phyloP scores from a whole-genome alignment of 495 filamentous ascomycete genomes.

The Daldinia childiae region DNA sequence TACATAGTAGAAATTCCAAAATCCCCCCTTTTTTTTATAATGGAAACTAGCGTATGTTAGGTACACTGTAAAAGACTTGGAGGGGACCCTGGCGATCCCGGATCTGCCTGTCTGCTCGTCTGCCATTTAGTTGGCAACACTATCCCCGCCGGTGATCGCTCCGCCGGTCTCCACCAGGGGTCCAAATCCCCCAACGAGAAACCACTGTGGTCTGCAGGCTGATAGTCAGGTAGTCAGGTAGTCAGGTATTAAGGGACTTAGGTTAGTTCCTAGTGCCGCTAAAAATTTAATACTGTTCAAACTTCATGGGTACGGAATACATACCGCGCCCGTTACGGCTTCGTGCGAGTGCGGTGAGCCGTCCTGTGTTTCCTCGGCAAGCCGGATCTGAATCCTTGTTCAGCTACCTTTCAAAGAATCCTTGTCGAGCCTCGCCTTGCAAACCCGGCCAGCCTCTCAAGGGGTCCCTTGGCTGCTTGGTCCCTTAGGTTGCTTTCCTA shows the following conservation, averaged over 20 bases:
- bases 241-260: too few relatives aligned
- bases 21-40: neutral
- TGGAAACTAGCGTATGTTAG: neutral
- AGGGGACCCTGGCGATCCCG: conserved; percentile 37
- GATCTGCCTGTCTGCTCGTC: conserved; percentile 31
- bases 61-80: conserved; percentile 14
- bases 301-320: neutral
- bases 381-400: conserved; percentile 38
- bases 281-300: conserved; percentile 23
- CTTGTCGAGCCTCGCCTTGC: conserved; percentile 32
- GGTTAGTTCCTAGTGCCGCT: conserved; percentile 17
- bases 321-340: conserved; percentile 5
- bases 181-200: conserved; percentile 25
- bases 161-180: conserved; percentile 26
- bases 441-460: conserved; percentile 12
- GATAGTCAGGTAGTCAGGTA: neutral
- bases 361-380: conserved; percentile 22
- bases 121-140: conserved; percentile 9
- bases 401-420: conserved; percentile 9
- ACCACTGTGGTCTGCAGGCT: conserved; percentile 25
- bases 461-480: neutral
- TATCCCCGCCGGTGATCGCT: conserved; percentile 39
- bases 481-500: conserved; percentile 25
- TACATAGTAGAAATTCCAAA: conserved; percentile 5
- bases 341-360: conserved; percentile 32